phyloP scores from a whole-genome alignment of 2,329 filamentous ascomycete genomes.

The Trichoderma sp. region DNA sequence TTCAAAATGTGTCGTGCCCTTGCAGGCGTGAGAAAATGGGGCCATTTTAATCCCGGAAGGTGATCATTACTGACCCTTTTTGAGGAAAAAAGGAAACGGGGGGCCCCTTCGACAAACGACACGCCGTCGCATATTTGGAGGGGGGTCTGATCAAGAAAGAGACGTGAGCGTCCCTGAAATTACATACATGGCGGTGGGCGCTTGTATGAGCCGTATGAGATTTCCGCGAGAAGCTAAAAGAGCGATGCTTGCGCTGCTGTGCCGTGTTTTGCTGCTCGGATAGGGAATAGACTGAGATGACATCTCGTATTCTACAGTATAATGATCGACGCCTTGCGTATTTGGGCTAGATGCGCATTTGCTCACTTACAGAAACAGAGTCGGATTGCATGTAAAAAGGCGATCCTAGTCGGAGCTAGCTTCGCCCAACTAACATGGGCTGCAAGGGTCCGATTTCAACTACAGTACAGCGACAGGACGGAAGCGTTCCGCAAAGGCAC shows the following conservation, averaged over 20 bases:
- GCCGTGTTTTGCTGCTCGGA: neutral
- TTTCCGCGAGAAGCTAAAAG: neutral
- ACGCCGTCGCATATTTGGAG: conserved; percentile 3
- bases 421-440: neutral
- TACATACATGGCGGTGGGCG: conserved; percentile 5
- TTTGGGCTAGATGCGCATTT: neutral
- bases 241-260: neutral
- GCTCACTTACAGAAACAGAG: neutral
- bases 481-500: neutral
- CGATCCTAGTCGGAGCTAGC: neutral
- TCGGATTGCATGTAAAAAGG: neutral
- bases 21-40: neutral
- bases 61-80: neutral
- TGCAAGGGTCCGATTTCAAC: neutral
- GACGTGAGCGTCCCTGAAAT: neutral
- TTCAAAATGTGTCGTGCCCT: neutral
- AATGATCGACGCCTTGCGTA: conserved; percentile 1
- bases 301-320: neutral
- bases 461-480: neutral
- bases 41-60: conserved; percentile 4
- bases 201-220: conserved; percentile 6
- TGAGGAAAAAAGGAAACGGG: neutral
- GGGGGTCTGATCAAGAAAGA: neutral
- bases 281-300: neutral
- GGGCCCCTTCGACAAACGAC: neutral